These are phyloP conservation scores for Diospyros kaki DNA, from an alignment of 148 eudicot genomes.

Conservation along the genomic window DNA sequence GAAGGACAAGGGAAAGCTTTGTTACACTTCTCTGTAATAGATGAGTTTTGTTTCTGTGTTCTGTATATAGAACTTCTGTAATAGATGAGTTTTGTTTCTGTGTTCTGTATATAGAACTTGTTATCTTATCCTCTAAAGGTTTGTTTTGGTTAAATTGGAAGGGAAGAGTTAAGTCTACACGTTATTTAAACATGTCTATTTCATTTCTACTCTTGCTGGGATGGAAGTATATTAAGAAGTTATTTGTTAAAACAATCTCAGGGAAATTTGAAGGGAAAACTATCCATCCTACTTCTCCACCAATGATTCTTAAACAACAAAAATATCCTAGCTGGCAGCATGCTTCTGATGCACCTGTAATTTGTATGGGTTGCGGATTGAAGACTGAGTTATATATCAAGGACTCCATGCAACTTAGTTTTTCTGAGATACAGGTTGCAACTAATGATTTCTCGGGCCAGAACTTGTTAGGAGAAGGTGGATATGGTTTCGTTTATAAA, in stretches of 20 bases:
- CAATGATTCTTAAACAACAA: constrained; percentile 4
- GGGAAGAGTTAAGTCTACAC: too few relatives aligned
- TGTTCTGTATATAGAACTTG: too few relatives aligned
- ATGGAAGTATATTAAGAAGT: too few relatives aligned
- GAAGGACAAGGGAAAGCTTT: too few relatives aligned
- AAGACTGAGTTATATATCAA: constrained; percentile 29
- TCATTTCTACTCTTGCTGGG: too few relatives aligned
- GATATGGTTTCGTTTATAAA: constrained; percentile 43
- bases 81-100: too few relatives aligned
- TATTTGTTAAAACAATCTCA: not conserved
- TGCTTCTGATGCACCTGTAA: constrained; percentile 29
- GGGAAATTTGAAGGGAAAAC: constrained; percentile 9
- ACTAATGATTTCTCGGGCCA: constrained; percentile 33
- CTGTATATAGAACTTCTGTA: too few relatives aligned
- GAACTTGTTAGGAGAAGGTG: constrained; percentile 48
- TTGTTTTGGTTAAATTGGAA: too few relatives aligned
- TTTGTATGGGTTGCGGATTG: constrained; percentile 29
- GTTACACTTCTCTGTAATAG: too few relatives aligned
- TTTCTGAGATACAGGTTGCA: constrained; percentile 37
- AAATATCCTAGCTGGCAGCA: constrained; percentile 10
- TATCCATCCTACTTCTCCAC: constrained; percentile 5
- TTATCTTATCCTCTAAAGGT: too few relatives aligned
- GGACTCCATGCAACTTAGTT: constrained; percentile 37
- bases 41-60: too few relatives aligned
- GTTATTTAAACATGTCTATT: too few relatives aligned